Conservation (phyloP, 2,329 filamentous ascomycete species). For the Verticillium dahliae region DNA sequence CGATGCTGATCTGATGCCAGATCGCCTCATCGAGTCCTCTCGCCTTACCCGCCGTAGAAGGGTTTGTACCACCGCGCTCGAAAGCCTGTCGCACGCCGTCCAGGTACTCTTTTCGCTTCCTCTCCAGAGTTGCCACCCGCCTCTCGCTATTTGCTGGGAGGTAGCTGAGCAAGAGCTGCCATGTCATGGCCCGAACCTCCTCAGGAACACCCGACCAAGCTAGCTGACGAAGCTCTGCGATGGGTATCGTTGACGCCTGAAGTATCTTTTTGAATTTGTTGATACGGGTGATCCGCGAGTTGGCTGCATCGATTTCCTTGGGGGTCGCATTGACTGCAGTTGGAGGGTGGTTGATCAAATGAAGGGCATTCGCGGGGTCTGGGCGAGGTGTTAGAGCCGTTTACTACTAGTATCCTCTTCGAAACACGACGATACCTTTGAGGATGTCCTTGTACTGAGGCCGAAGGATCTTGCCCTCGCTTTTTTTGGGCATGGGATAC, state of each 20-base stretch:
- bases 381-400: background rate
- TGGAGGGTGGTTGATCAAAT: conserved; percentile 84
- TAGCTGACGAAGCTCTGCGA: conserved; percentile 74
- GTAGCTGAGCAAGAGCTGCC: conserved; percentile 92
- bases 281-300: conserved; percentile 83
- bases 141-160: conserved; percentile 94
- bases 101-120: conserved; percentile 93
- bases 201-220: conserved; percentile 94
- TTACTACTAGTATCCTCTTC: no score
- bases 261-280: conserved; percentile 98
- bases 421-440: conserved; percentile 39
- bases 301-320: conserved; percentile 82
- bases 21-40: conserved; percentile 88
- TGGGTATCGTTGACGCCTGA: conserved; percentile 81
- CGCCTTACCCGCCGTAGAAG: conserved; percentile 34
- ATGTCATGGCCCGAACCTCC: conserved; percentile 97
- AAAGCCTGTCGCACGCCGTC: conserved; percentile 78
- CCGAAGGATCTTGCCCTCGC: conserved; percentile 88
- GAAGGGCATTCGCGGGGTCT: conserved; percentile 87
- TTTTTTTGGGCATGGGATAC: conserved; percentile 84
- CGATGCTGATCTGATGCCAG: conserved; percentile 99
- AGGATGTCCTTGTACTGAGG: conserved; percentile 98
- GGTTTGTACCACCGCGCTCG: conserved; percentile 44
- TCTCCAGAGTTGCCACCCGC: conserved; percentile 79
- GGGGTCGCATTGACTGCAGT: conserved; percentile 65